Evolutionary conservation across 495 filamentous ascomycete genomes (phyloP).

Genomic region (Corynascus novoguineensis): DNA sequence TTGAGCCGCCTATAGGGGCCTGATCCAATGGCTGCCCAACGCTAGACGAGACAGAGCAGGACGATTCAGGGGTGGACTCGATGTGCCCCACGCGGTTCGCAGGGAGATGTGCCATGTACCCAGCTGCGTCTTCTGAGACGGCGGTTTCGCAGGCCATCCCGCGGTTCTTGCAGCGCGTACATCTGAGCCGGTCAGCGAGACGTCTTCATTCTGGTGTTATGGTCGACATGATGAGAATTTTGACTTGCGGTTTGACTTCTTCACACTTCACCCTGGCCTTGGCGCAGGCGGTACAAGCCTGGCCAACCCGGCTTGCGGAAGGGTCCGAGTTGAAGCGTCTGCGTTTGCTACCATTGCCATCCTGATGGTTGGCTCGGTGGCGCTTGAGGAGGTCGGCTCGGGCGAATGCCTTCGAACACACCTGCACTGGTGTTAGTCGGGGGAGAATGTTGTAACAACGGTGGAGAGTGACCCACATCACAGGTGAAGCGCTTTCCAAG

Average conservation of each 20-base stretch:
- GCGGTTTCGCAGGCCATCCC: constrained; percentile 44
- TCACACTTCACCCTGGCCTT: constrained; percentile 52
- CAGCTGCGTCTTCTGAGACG: constrained; percentile 34
- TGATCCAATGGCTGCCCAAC: constrained; percentile 2
- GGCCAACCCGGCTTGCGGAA: constrained; percentile 49
- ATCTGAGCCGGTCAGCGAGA: constrained; percentile 21
- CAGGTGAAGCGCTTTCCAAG: constrained; percentile 50
- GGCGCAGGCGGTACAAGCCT: constrained; percentile 51
- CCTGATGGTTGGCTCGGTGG: constrained; percentile 48
- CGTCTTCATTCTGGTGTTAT: no score
- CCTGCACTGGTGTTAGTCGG: constrained; percentile 22
- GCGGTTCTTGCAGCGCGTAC: constrained; percentile 44
- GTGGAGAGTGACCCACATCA: constrained; percentile 18
- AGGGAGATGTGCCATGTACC: constrained; percentile 35
- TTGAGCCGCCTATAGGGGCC: not conserved
- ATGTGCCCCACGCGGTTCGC: constrained; percentile 16
- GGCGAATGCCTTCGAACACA: constrained; percentile 52
- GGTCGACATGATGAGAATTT: no score
- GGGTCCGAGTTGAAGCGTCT: constrained; percentile 40
- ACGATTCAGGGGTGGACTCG: constrained; percentile 6
- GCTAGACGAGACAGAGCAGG: not conserved
- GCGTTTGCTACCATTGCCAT: constrained; percentile 40
- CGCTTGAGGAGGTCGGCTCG: constrained; percentile 52
- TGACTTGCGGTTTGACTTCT: constrained; percentile 37
- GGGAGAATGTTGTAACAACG: not conserved